Conservation (phyloP, 1,284 basidiomycete genomes). For the Tilletia indica region DNA sequence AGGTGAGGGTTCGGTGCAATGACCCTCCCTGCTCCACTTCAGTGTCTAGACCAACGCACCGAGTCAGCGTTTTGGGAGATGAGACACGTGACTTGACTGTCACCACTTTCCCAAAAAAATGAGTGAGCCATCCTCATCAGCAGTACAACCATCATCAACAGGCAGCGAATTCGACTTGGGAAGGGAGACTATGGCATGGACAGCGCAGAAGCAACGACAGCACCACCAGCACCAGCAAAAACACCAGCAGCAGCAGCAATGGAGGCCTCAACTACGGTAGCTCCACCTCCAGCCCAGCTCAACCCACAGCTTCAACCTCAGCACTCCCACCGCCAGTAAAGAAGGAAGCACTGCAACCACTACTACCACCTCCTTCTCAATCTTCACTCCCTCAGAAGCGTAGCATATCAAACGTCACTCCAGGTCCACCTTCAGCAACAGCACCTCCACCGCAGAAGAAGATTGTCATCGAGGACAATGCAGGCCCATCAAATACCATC, state of each 20-base stretch:
- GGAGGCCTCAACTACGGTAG: neutral
- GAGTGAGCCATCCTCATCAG: too few species aligned
- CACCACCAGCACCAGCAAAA: neutral
- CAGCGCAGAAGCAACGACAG: too few species aligned
- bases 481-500: neutral
- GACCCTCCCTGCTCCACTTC: too few species aligned
- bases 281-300: neutral
- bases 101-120: too few species aligned
- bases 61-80: too few species aligned
- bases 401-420: neutral
- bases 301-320: neutral
- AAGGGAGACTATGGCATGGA: neutral
- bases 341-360: neutral
- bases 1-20: neutral
- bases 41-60: too few species aligned
- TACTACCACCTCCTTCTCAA: neutral
- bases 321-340: neutral
- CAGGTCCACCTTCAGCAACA: neutral
- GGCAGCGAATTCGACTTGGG: neutral
- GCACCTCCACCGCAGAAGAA: slow-evolving; percentile 7
- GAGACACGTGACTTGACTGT: too few species aligned
- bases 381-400: neutral
- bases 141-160: too few species aligned
- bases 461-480: slow-evolving; percentile 7
- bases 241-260: neutral